Conservation (phyloP, 768 basidiomycete species). For the Suillus spraguei region DNA sequence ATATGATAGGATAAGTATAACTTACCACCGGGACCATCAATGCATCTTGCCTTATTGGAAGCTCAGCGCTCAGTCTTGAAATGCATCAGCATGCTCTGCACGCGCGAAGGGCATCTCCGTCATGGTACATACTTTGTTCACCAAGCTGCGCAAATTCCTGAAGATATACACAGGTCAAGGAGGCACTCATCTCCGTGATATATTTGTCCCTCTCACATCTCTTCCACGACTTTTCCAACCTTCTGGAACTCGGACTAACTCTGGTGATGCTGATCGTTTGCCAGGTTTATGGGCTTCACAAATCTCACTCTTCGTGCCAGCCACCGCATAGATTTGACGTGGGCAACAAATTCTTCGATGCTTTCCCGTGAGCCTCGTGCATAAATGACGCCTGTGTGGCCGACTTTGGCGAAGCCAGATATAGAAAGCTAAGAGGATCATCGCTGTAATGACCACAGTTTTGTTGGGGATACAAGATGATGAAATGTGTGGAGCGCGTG, state of each 20-base stretch:
- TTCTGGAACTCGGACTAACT: constrained; percentile 69
- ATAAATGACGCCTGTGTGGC: constrained; percentile 77
- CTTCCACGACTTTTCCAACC: constrained; percentile 67
- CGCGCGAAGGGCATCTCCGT: background rate
- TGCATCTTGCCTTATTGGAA: background rate
- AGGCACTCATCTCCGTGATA: constrained; percentile 65
- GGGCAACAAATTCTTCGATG: constrained; percentile 64
- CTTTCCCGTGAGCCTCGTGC: constrained; percentile 53
- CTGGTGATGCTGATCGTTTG: background rate
- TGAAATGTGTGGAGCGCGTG: constrained; percentile 76
- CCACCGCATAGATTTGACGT: constrained; percentile 80
- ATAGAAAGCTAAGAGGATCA: constrained; percentile 59
- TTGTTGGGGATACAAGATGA: constrained; percentile 64
- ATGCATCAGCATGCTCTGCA: background rate
- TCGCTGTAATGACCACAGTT: constrained; percentile 56
- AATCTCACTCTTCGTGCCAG: constrained; percentile 67
- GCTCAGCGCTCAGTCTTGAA: too few species aligned
- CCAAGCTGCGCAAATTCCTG: too few species aligned
- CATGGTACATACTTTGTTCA: too few species aligned
- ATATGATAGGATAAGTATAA: background rate
- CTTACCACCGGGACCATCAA: background rate
- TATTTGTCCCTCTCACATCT: constrained; percentile 63
- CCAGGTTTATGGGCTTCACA: constrained; percentile 44
- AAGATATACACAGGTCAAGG: too few species aligned
- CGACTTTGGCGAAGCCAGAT: constrained; percentile 71